These are phyloP conservation scores for Termitomyces sp. DNA, from an alignment of 768 basidiomycete species.

Conservation along the genomic window DNA sequence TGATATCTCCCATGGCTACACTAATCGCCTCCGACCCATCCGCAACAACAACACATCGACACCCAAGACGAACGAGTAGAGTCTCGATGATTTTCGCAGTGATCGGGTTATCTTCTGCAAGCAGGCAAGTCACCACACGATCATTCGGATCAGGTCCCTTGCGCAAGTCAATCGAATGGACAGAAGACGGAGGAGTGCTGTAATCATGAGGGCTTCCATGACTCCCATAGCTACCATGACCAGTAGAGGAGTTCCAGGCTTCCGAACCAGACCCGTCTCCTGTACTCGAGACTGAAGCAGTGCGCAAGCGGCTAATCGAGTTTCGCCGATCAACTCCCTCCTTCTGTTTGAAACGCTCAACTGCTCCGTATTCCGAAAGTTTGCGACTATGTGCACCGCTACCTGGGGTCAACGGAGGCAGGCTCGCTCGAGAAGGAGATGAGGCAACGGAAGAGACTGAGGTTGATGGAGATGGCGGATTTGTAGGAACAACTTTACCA, in stretches of 20 bases:
- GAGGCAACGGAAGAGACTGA: constrained; percentile 91
- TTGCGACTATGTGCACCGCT: constrained; percentile 67
- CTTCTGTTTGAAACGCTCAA: constrained; percentile 86
- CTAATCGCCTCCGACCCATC: constrained; percentile 97
- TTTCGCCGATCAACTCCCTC: constrained; percentile 73
- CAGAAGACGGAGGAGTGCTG: constrained; percentile 75
- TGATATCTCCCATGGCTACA: constrained; percentile 96
- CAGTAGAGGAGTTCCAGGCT: constrained; percentile 57
- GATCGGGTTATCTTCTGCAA: constrained; percentile 98
- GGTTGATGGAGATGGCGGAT: constrained; percentile 87
- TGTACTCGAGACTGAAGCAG: constrained; percentile 78
- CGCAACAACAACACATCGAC: constrained; percentile 91
- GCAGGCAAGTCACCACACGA: constrained; percentile 85
- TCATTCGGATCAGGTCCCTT: constrained; percentile 76
- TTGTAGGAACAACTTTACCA: constrained; percentile 51
- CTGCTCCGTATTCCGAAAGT: constrained; percentile 83
- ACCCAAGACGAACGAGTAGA: constrained; percentile 87
- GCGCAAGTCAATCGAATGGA: constrained; percentile 78
- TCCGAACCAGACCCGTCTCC: constrained; percentile 80
- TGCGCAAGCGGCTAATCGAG: constrained; percentile 83
- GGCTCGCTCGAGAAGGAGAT: constrained; percentile 74
- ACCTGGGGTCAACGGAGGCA: constrained; percentile 69
- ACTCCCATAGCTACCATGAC: constrained; percentile 42
- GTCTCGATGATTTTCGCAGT: constrained; percentile 98
- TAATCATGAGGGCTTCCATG: constrained; percentile 34